Evolutionary conservation across 768 basidiomycete genomes (phyloP).

Genomic region (Podaxis sp.): DNA sequence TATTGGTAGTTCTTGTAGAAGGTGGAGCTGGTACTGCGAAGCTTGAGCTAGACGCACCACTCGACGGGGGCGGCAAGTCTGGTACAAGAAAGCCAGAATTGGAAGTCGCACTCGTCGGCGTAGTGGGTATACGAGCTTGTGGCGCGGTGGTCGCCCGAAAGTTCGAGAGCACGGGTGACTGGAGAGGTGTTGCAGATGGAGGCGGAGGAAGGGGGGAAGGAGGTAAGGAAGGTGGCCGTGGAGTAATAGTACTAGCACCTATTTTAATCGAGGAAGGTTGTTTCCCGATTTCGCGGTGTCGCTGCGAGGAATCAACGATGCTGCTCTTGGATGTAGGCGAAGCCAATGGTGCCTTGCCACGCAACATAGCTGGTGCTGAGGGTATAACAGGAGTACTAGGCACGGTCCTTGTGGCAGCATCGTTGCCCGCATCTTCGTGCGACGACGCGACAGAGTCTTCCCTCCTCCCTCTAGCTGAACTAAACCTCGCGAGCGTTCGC

Average conservation of each 20-base stretch:
- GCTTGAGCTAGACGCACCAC: background rate
- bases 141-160: background rate
- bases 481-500: background rate
- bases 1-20: background rate
- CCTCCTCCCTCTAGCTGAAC: background rate
- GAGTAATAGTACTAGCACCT: background rate
- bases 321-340: background rate
- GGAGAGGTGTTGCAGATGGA: background rate
- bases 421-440: background rate
- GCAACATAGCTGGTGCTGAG: background rate
- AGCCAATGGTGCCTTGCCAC: background rate
- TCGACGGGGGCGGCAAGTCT: background rate
- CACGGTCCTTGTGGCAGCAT: background rate
- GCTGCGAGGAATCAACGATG: background rate
- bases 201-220: slow-evolving; percentile 1
- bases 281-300: background rate
- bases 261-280: background rate
- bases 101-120: background rate
- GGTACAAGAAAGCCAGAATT: background rate
- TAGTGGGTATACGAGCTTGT: background rate
- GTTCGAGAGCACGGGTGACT: background rate
- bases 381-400: background rate
- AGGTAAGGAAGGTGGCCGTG: background rate
- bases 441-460: slow-evolving; percentile 9
- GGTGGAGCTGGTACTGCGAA: background rate